phyloP scores from a whole-genome alignment of 2,329 filamentous ascomycete species.

The Alternaria hordeiaustralica region DNA sequence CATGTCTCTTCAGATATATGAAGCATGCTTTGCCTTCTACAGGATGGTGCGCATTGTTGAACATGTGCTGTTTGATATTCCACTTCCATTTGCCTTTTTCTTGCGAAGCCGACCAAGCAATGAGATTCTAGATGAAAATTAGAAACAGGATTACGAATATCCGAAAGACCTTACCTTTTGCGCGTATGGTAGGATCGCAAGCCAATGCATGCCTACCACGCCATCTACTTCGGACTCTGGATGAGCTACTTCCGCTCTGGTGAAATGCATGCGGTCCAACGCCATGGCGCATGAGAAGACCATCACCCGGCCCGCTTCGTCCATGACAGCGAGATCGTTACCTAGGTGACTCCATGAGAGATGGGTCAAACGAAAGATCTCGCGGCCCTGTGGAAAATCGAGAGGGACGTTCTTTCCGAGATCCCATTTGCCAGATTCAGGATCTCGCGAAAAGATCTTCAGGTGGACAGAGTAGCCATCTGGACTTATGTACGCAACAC shows the following conservation, averaged over 20 bases:
- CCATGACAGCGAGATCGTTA: conserved; percentile 82
- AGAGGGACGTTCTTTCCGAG: conserved; percentile 74
- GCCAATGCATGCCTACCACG: conserved; percentile 86
- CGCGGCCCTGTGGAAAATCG: conserved; percentile 66
- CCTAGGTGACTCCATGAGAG: conserved; percentile 80
- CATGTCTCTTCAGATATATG: conserved; percentile 76
- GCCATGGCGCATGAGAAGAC: conserved; percentile 75
- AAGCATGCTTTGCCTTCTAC: conserved; percentile 74
- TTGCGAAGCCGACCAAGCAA: conserved; percentile 50
- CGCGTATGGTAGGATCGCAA: conserved; percentile 57
- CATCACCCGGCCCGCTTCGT: conserved; percentile 77
- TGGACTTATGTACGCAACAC: conserved; percentile 78
- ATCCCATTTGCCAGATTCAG: conserved; percentile 74
- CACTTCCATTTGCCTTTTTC: conserved; percentile 67
- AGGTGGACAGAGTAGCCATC: conserved; percentile 76
- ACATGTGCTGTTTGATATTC: conserved; percentile 68
- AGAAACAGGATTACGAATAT: not conserved
- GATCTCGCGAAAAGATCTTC: conserved; percentile 72
- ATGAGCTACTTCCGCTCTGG: conserved; percentile 70
- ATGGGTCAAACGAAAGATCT: conserved; percentile 75
- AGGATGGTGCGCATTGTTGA: conserved; percentile 76
- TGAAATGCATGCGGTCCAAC: conserved; percentile 73
- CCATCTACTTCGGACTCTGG: conserved; percentile 75
- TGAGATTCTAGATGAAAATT: conserved; percentile 38
- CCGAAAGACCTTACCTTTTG: conserved; percentile 38